phyloP scores from a whole-genome alignment of 2,329 filamentous ascomycete genomes.

The Pyrenophora teres region DNA sequence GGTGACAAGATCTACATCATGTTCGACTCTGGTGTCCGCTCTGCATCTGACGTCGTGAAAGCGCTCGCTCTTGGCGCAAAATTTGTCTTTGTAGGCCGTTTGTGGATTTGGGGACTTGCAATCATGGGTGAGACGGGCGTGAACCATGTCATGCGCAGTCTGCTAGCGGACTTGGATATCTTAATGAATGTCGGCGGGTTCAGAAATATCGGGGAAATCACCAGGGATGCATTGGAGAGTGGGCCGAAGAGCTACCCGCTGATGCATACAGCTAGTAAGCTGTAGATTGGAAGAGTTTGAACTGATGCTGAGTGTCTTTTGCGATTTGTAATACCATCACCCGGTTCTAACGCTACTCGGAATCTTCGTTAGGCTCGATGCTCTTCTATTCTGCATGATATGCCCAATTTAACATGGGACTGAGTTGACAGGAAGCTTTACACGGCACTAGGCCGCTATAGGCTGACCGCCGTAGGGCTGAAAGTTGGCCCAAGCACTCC shows the following conservation, averaged over 20 bases:
- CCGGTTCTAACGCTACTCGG: too few species aligned
- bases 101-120: constrained; percentile 64
- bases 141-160: constrained; percentile 64
- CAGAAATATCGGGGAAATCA: constrained; percentile 58
- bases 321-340: too few species aligned
- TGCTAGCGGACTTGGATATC: constrained; percentile 67
- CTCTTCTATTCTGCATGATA: too few species aligned
- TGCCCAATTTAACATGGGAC: too few species aligned
- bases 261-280: constrained; percentile 29
- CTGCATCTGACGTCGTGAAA: constrained; percentile 64
- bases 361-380: too few species aligned
- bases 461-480: constrained; percentile 18
- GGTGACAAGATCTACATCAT: constrained; percentile 60
- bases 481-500: constrained; percentile 17
- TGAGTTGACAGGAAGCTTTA: neutral
- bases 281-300: constrained; percentile 15
- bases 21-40: constrained; percentile 64
- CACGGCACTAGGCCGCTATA: constrained; percentile 7
- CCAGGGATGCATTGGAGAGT: constrained; percentile 43
- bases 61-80: constrained; percentile 65
- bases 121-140: constrained; percentile 66
- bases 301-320: too few species aligned
- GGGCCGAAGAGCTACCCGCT: constrained; percentile 30
- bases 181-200: constrained; percentile 64
- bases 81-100: constrained; percentile 65